Evolutionary conservation across 1,139 yeast species (phyloP).

Genomic region (Candida anutae): DNA sequence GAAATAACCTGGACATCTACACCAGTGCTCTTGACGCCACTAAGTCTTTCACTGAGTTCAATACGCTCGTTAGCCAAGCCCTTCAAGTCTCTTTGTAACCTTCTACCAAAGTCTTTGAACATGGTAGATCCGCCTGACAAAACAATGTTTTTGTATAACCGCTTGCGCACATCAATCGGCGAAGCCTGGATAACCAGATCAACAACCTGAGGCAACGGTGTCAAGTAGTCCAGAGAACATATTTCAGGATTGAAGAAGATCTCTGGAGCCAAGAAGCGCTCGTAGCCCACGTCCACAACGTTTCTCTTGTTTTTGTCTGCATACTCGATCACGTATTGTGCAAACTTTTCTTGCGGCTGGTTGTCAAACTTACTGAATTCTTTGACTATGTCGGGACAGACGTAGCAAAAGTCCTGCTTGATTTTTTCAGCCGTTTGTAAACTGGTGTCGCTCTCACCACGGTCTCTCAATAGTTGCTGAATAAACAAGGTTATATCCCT

Average conservation of each 20-base stretch:
- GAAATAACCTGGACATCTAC: slow-evolving; percentile 95
- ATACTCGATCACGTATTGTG: slow-evolving; percentile 83
- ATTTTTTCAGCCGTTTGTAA: slow-evolving; percentile 93
- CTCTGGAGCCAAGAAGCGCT: slow-evolving; percentile 95
- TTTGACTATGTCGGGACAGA: slow-evolving; percentile 94
- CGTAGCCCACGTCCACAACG: slow-evolving; percentile 90
- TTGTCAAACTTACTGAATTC: slow-evolving; percentile 93
- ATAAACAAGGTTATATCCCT: slow-evolving; percentile 93
- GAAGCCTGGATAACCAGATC: slow-evolving; percentile 92
- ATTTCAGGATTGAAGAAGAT: slow-evolving; percentile 98
- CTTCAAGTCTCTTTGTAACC: slow-evolving; percentile 92
- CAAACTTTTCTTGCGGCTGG: slow-evolving; percentile 83
- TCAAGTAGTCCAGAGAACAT: slow-evolving; percentile 87
- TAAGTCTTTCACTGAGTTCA: slow-evolving; percentile 65
- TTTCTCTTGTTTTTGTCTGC: slow-evolving; percentile 60
- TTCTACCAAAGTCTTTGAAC: slow-evolving; percentile 97
- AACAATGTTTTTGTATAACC: slow-evolving; percentile 90
- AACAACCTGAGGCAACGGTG: slow-evolving; percentile 91
- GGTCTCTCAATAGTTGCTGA: slow-evolving; percentile 87
- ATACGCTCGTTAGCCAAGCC: slow-evolving; percentile 84
- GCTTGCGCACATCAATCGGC: slow-evolving; percentile 97
- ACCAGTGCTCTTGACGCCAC: slow-evolving; percentile 86
- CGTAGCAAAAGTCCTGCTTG: slow-evolving; percentile 94
- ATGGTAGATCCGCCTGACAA: slow-evolving; percentile 95
- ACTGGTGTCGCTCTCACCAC: slow-evolving; percentile 93